These are phyloP conservation scores for Fagopyrum tataricum DNA, from an alignment of 148 eudicot species.

Conservation along the genomic window DNA sequence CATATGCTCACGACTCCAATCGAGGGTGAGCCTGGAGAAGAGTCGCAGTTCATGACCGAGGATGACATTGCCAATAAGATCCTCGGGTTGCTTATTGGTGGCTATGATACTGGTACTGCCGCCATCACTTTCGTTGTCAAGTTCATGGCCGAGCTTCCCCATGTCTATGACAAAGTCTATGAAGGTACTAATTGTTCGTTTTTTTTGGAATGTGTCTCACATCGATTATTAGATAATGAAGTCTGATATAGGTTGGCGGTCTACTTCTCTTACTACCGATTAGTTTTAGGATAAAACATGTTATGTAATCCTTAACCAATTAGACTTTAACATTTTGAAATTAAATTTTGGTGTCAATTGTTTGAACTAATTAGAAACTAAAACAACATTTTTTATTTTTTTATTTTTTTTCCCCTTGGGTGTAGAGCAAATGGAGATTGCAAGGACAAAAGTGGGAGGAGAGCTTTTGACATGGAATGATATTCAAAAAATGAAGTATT, in stretches of 20 bases:
- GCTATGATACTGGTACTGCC: conserved; percentile 26
- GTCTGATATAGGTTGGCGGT: too few relatives aligned
- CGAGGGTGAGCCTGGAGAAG: conserved; percentile 11
- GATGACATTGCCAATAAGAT: conserved; percentile 28
- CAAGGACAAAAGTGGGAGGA: conserved; percentile 18
- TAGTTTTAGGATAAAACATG: neutral
- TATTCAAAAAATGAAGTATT: conserved; percentile 28
- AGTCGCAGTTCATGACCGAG: conserved; percentile 18
- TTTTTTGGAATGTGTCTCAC: neutral
- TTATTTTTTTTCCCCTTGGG: neutral
- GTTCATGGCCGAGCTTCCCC: conserved; percentile 31
- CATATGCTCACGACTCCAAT: conserved; percentile 20
- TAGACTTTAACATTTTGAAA: neutral
- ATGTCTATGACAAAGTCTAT: conserved; percentile 20
- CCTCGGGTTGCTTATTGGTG: conserved; percentile 22
- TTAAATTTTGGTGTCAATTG: neutral
- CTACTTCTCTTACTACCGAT: too few relatives aligned
- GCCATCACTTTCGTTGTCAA: conserved; percentile 20
- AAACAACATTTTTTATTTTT: too few relatives aligned
- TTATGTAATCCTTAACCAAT: neutral
- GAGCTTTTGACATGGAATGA: conserved; percentile 29
- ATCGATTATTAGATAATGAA: too few relatives aligned
- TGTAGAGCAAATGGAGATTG: conserved; percentile 35
- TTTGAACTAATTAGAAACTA: neutral
- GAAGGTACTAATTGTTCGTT: conserved; percentile 10